Evolutionary conservation across 257 asterid genomes (phyloP).

Genomic region (Lithospermum erythrorhizon): DNA sequence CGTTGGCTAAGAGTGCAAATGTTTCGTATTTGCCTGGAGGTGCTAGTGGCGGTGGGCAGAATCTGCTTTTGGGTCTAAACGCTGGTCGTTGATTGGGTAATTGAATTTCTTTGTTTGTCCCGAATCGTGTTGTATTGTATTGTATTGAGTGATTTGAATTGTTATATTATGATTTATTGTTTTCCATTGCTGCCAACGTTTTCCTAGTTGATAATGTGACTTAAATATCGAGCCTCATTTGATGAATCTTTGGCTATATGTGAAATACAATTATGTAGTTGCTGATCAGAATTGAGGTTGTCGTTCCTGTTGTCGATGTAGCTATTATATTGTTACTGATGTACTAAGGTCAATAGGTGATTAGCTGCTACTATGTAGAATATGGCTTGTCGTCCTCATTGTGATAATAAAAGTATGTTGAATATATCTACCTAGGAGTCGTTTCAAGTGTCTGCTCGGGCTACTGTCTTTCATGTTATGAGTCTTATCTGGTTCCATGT

Average conservation of each 20-base stretch:
- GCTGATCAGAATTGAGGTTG: too few relatives aligned
- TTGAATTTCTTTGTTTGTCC: too few relatives aligned
- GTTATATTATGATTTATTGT: not conserved
- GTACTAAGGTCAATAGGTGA: not conserved
- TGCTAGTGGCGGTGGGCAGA: constrained; percentile 18
- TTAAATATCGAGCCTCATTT: too few relatives aligned
- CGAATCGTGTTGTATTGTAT: not conserved
- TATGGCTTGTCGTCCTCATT: not conserved
- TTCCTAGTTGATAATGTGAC: not conserved
- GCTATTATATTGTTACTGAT: not conserved
- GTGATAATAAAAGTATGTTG: too few relatives aligned
- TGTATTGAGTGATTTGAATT: not conserved
- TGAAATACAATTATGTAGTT: too few relatives aligned
- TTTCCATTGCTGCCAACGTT: not conserved
- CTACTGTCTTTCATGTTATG: too few relatives aligned
- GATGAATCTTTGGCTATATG: too few relatives aligned
- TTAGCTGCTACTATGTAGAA: not conserved
- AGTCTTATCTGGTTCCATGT: too few relatives aligned
- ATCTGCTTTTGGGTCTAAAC: constrained; percentile 33
- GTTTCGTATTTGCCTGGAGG: constrained; percentile 29
- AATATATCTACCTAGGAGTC: too few relatives aligned
- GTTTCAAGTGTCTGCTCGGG: too few relatives aligned
- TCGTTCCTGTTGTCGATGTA: too few relatives aligned
- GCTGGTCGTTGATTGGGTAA: constrained; percentile 24
- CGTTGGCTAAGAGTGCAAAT: constrained; percentile 31